Evolutionary conservation across 2,329 filamentous ascomycete species (phyloP).

Genomic region (Pseudogymnoascus sp.): DNA sequence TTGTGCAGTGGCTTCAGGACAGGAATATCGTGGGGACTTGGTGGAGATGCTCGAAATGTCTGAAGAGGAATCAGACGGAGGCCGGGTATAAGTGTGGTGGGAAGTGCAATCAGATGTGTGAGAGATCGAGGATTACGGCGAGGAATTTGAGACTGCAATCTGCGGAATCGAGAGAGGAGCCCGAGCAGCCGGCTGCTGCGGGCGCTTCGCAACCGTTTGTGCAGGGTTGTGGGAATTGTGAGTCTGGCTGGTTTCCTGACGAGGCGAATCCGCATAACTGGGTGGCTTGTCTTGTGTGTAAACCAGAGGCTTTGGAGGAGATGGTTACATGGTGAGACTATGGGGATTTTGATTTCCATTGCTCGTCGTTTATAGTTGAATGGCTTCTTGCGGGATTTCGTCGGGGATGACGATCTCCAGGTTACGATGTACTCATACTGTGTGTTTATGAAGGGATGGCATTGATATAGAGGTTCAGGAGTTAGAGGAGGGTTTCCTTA

Average conservation of each 20-base stretch:
- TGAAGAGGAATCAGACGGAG: conserved; percentile 11
- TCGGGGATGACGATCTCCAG: background rate
- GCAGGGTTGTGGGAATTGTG: background rate
- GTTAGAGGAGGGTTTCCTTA: background rate
- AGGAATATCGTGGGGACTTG: conserved; percentile 15
- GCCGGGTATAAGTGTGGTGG: background rate
- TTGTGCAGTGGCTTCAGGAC: conserved; percentile 19
- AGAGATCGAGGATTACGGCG: background rate
- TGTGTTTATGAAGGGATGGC: conserved; percentile 1
- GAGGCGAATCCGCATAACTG: background rate
- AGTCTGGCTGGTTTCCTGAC: background rate
- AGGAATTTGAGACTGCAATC: background rate
- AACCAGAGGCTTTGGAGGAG: background rate
- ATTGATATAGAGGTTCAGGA: background rate
- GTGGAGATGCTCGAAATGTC: conserved; percentile 25
- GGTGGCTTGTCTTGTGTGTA: conserved; percentile 6
- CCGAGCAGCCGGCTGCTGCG: background rate
- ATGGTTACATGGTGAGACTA: background rate
- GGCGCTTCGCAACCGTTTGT: background rate
- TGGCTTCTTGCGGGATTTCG: background rate
- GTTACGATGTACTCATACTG: background rate
- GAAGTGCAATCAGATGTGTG: background rate
- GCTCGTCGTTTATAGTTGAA: background rate
- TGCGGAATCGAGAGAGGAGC: background rate
- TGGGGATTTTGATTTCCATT: background rate